Evolutionary conservation across 768 basidiomycete genomes (phyloP).

Genomic region (Boletus rubropictus): DNA sequence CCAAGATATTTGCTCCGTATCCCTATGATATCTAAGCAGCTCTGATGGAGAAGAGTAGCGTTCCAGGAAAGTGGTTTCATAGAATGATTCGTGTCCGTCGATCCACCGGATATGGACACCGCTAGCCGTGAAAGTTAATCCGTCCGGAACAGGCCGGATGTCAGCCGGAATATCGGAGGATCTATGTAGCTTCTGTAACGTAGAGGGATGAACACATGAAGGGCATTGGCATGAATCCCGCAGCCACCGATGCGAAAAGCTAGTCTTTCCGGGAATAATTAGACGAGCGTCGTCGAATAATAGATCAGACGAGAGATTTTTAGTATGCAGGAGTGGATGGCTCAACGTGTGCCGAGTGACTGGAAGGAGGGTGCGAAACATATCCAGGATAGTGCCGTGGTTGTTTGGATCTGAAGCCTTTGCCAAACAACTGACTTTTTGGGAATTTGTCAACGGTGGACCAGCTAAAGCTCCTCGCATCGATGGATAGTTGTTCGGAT

Average conservation of each 20-base stretch:
- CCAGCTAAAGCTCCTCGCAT: not conserved
- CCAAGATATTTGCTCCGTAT: slow-evolving; percentile 42
- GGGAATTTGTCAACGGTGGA: not conserved
- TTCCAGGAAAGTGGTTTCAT: slow-evolving; percentile 42
- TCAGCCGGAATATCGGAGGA: slow-evolving; percentile 59
- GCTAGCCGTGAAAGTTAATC: slow-evolving; percentile 36
- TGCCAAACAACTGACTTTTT: slow-evolving; percentile 26
- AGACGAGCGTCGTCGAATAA: slow-evolving; percentile 11
- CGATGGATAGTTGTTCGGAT: slow-evolving; percentile 27
- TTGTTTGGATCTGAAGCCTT: slow-evolving; percentile 29
- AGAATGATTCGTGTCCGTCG: slow-evolving; percentile 58
- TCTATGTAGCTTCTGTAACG: slow-evolving; percentile 68
- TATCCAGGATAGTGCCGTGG: not conserved
- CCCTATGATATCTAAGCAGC: slow-evolving; percentile 42
- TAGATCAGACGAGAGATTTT: slow-evolving; percentile 7
- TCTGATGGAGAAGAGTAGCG: slow-evolving; percentile 38
- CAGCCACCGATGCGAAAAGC: slow-evolving; percentile 70
- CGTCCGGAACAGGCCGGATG: slow-evolving; percentile 39
- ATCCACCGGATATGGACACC: slow-evolving; percentile 52
- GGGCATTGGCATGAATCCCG: slow-evolving; percentile 79
- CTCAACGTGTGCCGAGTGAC: not conserved
- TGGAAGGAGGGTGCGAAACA: slow-evolving; percentile 5
- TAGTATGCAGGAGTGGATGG: not conserved
- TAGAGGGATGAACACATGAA: slow-evolving; percentile 70
- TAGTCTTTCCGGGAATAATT: slow-evolving; percentile 31